phyloP scores from a whole-genome alignment of 192 early-diverging fungal species.

The Coemansia sp. region DNA sequence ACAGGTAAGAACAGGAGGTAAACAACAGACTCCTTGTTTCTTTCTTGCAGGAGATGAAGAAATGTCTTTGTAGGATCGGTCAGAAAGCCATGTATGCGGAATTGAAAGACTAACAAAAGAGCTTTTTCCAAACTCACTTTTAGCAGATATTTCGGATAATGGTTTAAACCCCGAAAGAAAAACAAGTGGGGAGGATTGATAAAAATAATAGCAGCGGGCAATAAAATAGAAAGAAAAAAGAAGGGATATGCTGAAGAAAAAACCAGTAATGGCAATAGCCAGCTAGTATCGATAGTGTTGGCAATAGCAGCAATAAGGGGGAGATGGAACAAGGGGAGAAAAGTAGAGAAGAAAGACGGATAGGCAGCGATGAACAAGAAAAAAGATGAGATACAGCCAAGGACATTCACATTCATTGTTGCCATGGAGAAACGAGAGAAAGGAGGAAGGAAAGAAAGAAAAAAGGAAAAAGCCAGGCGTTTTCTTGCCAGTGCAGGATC shows the following conservation, averaged over 20 bases:
- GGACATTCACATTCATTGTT: not conserved
- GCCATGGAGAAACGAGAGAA: not conserved
- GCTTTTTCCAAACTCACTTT: not conserved
- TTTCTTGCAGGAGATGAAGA: not conserved
- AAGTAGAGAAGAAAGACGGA: constrained; percentile 14
- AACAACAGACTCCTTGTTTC: constrained; percentile 2
- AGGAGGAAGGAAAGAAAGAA: not conserved
- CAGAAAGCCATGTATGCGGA: not conserved
- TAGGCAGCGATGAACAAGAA: constrained; percentile 3
- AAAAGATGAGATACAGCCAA: constrained; percentile 1
- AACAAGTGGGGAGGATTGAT: not conserved
- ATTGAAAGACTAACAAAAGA: not conserved
- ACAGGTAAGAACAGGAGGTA: not conserved
- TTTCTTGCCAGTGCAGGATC: not conserved
- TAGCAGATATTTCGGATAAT: not conserved
- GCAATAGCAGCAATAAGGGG: constrained; percentile 7
- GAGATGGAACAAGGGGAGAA: not conserved
- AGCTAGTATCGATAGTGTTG: constrained; percentile 5
- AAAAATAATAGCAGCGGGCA: not conserved
- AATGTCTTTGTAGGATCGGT: constrained; percentile 1
- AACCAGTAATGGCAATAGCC: constrained; percentile 5
- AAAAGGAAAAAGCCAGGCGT: not conserved
- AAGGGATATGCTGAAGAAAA: not conserved
- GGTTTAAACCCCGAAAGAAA: not conserved
- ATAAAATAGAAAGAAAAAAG: not conserved